Evolutionary conservation across 495 filamentous ascomycete genomes (phyloP), one percentile per base, ranked within the genome.

Genomic region (Penicillium egyptiacum): DNA sequence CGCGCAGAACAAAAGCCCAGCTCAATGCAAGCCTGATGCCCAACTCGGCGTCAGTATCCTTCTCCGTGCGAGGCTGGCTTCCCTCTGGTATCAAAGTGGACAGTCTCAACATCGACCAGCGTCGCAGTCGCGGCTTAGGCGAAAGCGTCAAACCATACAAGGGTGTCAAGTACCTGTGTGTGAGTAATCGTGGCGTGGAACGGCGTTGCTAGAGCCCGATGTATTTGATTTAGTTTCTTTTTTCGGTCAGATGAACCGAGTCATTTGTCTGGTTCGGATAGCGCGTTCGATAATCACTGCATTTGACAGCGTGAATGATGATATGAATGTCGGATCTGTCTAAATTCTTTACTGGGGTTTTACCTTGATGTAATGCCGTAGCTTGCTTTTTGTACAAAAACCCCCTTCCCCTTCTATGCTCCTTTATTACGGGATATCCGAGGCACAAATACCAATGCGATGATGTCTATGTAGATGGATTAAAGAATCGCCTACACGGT

Each of bases 151-250:
- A 90, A 71, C 94, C 95, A 40, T 99, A 96, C 71, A 99, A 98
- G 76, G 95, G 94, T 12, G 94, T 98, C 45, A 99, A 98, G 74
- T 99, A 99, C 72, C 69, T 98, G 55, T 96, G 91, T 61, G 85
- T 94, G 28, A 96, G 91, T 72, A 85, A 83, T 59, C 84, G 83
- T 42, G 95, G 95, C 4, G 81, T 99, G 40, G 94, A 98, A 73
- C 63, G 75, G 22, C 67, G 77, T 50, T 76, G 72, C 53, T 79
- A 71, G 35, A 22, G 19, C 39, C 14, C 4, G 20, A 19, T 52
- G 50, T 52, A 52, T 10, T 48, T 31, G 35, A 39, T 8, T 17
- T 39, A 7, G 1, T 52, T 35, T 19, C 16, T 23, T 12, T 20
- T 37, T 35, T 53, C 5, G 17, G 19, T 26, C 10, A 28, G 26